Evolutionary conservation across 192 early-diverging fungal species (phyloP), one percentile per base, ranked within the genome.

Genomic region (Lobosporangium transversale): DNA sequence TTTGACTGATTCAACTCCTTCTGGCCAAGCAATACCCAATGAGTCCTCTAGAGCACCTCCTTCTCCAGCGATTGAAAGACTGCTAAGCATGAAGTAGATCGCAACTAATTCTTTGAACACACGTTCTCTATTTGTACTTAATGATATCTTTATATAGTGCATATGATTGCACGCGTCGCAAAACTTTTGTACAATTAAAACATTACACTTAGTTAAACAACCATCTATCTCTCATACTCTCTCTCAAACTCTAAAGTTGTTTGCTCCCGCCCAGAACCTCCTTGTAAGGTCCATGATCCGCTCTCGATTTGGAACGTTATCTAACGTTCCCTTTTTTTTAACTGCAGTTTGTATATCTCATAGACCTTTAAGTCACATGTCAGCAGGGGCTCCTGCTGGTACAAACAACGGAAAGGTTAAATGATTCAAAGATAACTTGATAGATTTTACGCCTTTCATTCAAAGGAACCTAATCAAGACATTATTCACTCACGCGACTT

Each of bases 211-310:
- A 12, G 1, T 49, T 44, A 21, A 12, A 2, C 24, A 49, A 33
- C 26, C 40, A 29, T 66, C 54, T n/a, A 17, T 36, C 24, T 33
- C 43, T 18, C 6, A 15, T 44, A n/a, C 31, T 48, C 20, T 32
- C 30, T 20, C 11, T 57, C 23, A 43, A 33, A 61, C 18, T 2
- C 31, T 40, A 24, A 55, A 44, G n/a, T 56, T 56, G 40, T 20
- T 67, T 30, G 73, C 73, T 43, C 73, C 73, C 49, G 58, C 62
- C 48, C 40, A 66, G 59, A 76, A 67, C 65, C 50, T 56, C 52
- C 73, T 76, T 53, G 58, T 45, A 43, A 76, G 67, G 73, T 62
- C 57, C 14, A 76, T 76, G 73, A 49, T 76, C 62, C 49, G 31
- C 32, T 21, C 58, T 76, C 48, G 31, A 53, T 27, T 76, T 53